Evolutionary conservation across 1,284 basidiomycete species (phyloP), one percentile per base, ranked within the genome.

Genomic region (Trichosporon ovoides): DNA sequence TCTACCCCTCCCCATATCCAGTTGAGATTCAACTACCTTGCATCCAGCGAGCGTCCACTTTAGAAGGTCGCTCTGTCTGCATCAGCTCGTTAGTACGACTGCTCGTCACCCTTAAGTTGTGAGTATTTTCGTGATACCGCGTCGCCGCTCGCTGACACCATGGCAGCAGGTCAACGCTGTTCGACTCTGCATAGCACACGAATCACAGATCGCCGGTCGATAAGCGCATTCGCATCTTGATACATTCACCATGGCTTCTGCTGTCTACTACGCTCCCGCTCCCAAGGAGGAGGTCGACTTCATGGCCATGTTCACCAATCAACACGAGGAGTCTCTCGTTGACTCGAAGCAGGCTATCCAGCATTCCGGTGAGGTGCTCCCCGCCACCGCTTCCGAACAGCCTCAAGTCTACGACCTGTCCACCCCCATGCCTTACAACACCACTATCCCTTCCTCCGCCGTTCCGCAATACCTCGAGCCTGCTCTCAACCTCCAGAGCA

Each of bases 291-390:
- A 60, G 51, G 61, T 63, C 35, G 61, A 63, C 56, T 63, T 63
- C 40, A 63, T 63, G 61, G 58, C 58, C 38, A 63, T 63, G 61
- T 63, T 63, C 58, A 63, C 59, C 43, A 55, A 53, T 18, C 61
- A 62, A 34, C 57, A 63, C 46, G 57, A 61, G 53, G 56, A 56
- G 50, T 33, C 31, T 14, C 22, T 38, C 13, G 34, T 52, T 22
- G 37, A 52, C 51, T 22, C 34, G 33, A 51, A 51, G 49, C 49
- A 33, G n/a, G 18, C 18, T 34, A 12, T 7, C 49, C 49, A 35
- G 49, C 49, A 51, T 33, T n/a, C 24, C 24, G 34, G 18, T 18
- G 38, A 53, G 24, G 28, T 36, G 4, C 11, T 31, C 28, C 28
- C 52, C 18, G 37, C 24, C 37, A 19, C 24, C 14, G 16, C 52